A percentile compares a stretch with the other conserved stretches of the same genome.
phyloP scores from a whole-genome alignment of 176 grass and related monocot species.

The Ensete ventricosum region DNA sequence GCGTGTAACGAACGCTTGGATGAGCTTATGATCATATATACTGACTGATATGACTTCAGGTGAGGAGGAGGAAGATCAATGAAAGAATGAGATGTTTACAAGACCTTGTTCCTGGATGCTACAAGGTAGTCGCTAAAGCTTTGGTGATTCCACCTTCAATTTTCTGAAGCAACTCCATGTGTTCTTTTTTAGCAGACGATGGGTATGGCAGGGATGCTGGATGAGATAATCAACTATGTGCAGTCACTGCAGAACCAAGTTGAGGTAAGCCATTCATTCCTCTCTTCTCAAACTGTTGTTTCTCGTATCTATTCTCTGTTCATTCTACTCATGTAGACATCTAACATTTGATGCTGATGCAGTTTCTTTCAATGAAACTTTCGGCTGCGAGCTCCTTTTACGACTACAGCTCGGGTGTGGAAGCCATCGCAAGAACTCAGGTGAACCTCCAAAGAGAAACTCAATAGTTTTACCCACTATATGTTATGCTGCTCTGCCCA shows the following conservation, averaged over 20 bases:
- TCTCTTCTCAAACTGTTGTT: background rate
- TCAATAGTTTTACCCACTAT: background rate
- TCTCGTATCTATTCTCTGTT: background rate
- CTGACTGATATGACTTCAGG: slow-evolving; percentile 3
- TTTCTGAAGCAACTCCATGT: background rate
- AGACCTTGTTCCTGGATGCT: slow-evolving; percentile 20
- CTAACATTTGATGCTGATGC: background rate
- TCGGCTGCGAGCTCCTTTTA: slow-evolving; percentile 7
- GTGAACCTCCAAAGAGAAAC: background rate
- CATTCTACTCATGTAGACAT: background rate
- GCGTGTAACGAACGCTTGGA: too few relatives aligned
- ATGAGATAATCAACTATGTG: slow-evolving; percentile 23
- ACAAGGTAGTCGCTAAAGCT: slow-evolving; percentile 11
- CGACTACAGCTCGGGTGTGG: background rate
- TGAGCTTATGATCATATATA: background rate
- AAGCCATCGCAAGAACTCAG: background rate
- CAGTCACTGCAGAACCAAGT: slow-evolving; percentile 26
- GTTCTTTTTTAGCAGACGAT: background rate
- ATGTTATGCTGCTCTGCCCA: background rate
- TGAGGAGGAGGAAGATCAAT: slow-evolving; percentile 21
- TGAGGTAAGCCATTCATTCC: slow-evolving; percentile 8
- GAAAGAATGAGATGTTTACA: slow-evolving; percentile 20
- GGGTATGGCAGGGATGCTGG: slow-evolving; percentile 20
- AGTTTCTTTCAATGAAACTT: slow-evolving; percentile 26
- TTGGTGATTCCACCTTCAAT: background rate